A percentile compares a stretch with the other conserved stretches of the same genome.
Evolutionary conservation across 306 rosid species (phyloP).

Genomic region (Malus domestica): ASM211411v1 NC_041801.1:15549001-15549500

Average conservation of each 20-base stretch:
- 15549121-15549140: rapidly evolving
- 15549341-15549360: not conserved
- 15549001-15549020: no score
- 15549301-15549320: not conserved
- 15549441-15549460: not conserved
- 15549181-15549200: no score
- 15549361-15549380: not conserved
- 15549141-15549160: rapidly evolving
- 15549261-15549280: no score
- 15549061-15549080: no score
- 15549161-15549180: no score
- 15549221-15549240: not conserved
- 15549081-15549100: no score
- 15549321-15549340: not conserved
- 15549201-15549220: not conserved
- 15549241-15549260: not conserved
- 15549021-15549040: rapidly evolving
- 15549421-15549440: not conserved
- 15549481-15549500: not conserved
- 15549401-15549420: no score
- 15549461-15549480: not conserved
- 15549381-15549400: not conserved
- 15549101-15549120: no score
- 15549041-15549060: no score
- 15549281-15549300: not conserved